phyloP scores from a whole-genome alignment of 371 early-diverging fungal genomes.

The Haplosporangium sp. region DNA sequence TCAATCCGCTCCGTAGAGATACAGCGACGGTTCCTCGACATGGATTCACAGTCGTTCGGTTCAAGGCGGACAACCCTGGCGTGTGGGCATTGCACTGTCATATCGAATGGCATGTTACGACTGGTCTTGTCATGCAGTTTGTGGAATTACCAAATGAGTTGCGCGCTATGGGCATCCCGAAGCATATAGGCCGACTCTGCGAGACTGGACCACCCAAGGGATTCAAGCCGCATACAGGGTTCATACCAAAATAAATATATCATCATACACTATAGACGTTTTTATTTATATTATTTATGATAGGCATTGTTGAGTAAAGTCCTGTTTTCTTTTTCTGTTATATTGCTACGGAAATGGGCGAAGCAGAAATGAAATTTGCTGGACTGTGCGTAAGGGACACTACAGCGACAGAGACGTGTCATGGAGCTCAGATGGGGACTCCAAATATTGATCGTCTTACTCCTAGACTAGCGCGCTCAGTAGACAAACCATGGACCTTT shows the following conservation, averaged over 20 bases:
- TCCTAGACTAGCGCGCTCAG: too few relatives aligned
- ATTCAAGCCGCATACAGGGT: constrained; percentile 42
- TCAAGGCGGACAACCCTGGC: constrained; percentile 67
- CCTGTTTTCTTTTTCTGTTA: too few relatives aligned
- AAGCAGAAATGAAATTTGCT: too few relatives aligned
- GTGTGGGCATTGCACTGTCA: constrained; percentile 63
- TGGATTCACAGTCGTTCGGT: constrained; percentile 64
- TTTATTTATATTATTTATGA: too few relatives aligned
- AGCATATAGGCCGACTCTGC: constrained; percentile 30
- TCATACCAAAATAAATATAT: constrained; percentile 11
- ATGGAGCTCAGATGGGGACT: too few relatives aligned
- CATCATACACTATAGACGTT: too few relatives aligned
- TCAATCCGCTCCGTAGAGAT: constrained; percentile 72
- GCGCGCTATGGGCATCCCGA: constrained; percentile 48
- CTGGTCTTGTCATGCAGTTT: constrained; percentile 52
- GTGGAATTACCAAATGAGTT: constrained; percentile 46
- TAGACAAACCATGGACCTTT: too few relatives aligned
- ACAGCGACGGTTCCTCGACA: constrained; percentile 62
- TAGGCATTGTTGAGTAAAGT: too few relatives aligned
- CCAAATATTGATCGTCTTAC: too few relatives aligned
- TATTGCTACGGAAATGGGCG: too few relatives aligned
- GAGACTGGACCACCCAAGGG: constrained; percentile 31
- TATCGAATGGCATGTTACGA: constrained; percentile 55
- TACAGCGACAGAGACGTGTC: too few relatives aligned
- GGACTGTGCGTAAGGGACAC: too few relatives aligned